Conservation (phyloP, 345 rosid genomes). For the Salix udensis region DNA sequence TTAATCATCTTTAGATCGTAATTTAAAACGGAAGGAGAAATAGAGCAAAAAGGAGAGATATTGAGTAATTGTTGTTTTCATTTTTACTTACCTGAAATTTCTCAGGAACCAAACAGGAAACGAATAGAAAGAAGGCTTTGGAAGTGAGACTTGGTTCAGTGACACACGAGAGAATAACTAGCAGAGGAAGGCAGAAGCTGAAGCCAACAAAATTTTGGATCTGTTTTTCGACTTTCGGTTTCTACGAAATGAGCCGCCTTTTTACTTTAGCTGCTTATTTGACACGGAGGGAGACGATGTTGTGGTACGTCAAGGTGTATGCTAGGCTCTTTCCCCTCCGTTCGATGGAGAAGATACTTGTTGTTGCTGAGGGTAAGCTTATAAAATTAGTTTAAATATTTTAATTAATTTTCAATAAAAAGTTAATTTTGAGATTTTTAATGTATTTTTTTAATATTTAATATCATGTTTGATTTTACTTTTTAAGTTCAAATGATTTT, state of each 20-base stretch:
- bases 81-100: background rate
- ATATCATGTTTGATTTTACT: no score
- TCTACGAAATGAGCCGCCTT: background rate
- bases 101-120: conserved; percentile 2
- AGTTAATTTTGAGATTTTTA: no score
- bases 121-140: background rate
- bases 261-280: background rate
- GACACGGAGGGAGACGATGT: background rate
- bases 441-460: no score
- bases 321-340: background rate
- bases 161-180: background rate
- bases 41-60: background rate
- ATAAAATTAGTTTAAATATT: no score
- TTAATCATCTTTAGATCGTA: background rate
- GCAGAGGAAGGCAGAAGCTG: background rate
- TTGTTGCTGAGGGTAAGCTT: no score
- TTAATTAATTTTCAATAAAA: no score
- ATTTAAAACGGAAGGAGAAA: background rate
- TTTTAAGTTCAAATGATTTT: no score
- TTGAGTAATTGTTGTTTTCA: background rate
- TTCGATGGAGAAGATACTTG: background rate
- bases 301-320: background rate
- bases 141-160: background rate
- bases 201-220: background rate
- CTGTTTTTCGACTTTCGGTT: background rate